phyloP scores from a whole-genome alignment of 1,139 yeast genomes.

The Kodamaea alishanica region DNA sequence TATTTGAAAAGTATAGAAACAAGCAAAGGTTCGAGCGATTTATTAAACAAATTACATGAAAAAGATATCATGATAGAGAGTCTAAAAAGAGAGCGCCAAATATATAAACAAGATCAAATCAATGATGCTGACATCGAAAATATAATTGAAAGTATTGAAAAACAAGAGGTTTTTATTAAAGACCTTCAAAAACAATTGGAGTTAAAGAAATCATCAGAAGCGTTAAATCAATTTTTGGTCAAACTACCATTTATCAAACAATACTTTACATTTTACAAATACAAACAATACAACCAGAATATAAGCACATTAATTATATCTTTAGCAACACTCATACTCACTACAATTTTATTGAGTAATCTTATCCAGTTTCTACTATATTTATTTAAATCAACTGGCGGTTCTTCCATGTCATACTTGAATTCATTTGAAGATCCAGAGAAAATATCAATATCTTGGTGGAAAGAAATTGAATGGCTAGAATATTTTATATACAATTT shows the following conservation, averaged over 20 bases:
- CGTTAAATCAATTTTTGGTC: constrained; percentile 15
- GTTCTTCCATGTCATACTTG: constrained; percentile 15
- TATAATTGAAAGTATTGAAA: constrained; percentile 16
- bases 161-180: constrained; percentile 24
- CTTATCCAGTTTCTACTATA: constrained; percentile 16
- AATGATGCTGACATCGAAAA: constrained; percentile 16
- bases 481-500: constrained; percentile 28
- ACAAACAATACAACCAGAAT: constrained; percentile 23
- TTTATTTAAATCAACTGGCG: constrained; percentile 6
- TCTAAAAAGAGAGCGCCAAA: constrained; percentile 22
- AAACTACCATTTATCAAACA: constrained; percentile 35
- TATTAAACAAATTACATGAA: constrained; percentile 10
- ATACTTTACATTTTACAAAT: constrained; percentile 25
- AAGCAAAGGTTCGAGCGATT: constrained; percentile 3
- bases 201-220: constrained; percentile 8
- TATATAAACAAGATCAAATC: constrained; percentile 17
- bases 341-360: constrained; percentile 22
- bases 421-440: constrained; percentile 10
- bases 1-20: constrained; percentile 22
- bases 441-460: constrained; percentile 18
- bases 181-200: constrained; percentile 20
- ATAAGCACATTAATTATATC: constrained; percentile 22
- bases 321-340: constrained; percentile 20
- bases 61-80: constrained; percentile 21
- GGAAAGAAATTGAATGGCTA: constrained; percentile 34